Evolutionary conservation across 1,284 basidiomycete genomes (phyloP).

Genomic region (Neonothopanus nambi): DNA sequence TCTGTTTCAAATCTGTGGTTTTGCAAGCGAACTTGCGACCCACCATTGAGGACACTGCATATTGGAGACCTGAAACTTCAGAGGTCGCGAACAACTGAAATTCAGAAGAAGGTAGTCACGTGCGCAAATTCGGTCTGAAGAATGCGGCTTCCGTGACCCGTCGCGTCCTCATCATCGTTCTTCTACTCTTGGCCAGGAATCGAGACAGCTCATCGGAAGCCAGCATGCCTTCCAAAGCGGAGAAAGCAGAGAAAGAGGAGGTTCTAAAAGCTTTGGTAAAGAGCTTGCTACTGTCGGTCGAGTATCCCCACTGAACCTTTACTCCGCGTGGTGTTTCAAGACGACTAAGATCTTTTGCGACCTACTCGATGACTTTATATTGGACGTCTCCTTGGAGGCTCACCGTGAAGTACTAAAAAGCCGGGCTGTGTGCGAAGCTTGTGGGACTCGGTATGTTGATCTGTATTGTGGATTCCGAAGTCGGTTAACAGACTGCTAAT

Average conservation of each 20-base stretch:
- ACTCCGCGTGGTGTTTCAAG: conserved; percentile 35
- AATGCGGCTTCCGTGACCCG: background rate
- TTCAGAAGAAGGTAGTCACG: background rate
- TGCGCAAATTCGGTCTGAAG: background rate
- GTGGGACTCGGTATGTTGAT: conserved; percentile 62
- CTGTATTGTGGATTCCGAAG: background rate
- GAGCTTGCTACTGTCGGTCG: background rate
- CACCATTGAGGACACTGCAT: no score
- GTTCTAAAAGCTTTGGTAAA: conserved; percentile 52
- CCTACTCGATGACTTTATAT: conserved; percentile 75
- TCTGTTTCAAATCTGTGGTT: no score
- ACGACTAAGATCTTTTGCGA: conserved; percentile 63
- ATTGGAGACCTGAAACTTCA: no score
- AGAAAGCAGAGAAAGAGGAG: conserved; percentile 68
- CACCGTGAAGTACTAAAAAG: conserved; percentile 68
- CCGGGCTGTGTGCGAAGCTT: conserved; percentile 59
- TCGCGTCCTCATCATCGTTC: background rate
- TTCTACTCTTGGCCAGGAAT: background rate
- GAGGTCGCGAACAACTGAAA: no score
- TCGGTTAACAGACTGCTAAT: conserved; percentile 1
- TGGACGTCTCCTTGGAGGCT: conserved; percentile 72
- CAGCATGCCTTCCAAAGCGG: conserved; percentile 50
- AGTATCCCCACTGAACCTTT: background rate
- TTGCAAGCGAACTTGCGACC: no score
- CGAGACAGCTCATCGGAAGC: background rate